These are phyloP conservation scores for Fraxinus sp. DNA, from an alignment of 305 asterid genomes.

Conservation along the genomic window DNA sequence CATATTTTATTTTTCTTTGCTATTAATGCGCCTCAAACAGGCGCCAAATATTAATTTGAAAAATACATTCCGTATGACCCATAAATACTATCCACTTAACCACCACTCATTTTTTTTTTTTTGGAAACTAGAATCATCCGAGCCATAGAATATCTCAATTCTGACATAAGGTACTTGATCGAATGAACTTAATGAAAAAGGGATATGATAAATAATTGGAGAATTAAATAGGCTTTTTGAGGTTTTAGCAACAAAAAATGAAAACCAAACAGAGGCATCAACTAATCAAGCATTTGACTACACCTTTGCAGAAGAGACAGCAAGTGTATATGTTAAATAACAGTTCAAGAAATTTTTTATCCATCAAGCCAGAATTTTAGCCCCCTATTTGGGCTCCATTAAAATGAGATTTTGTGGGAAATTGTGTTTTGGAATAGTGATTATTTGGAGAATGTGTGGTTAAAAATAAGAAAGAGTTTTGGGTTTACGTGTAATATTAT, in stretches of 20 bases:
- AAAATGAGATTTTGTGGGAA: not conserved
- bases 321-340: too few species aligned
- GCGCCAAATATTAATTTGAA: not conserved
- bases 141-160: not conserved
- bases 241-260: not conserved
- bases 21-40: too few species aligned
- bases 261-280: not conserved
- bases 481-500: not conserved
- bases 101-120: not conserved
- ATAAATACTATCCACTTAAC: not conserved
- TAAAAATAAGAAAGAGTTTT: not conserved
- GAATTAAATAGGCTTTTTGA: not conserved
- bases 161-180: not conserved
- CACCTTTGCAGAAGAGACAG: not conserved
- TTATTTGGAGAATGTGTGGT: not conserved
- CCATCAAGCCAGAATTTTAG: not conserved
- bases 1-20: too few species aligned
- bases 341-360: not conserved
- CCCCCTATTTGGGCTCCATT: not conserved
- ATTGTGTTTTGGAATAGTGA: not conserved
- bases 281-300: not conserved
- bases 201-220: not conserved
- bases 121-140: not conserved
- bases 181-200: not conserved
- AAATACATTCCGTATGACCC: not conserved